phyloP scores from a whole-genome alignment of 2,329 filamentous ascomycete species.

The Falciphora oryzae region DNA sequence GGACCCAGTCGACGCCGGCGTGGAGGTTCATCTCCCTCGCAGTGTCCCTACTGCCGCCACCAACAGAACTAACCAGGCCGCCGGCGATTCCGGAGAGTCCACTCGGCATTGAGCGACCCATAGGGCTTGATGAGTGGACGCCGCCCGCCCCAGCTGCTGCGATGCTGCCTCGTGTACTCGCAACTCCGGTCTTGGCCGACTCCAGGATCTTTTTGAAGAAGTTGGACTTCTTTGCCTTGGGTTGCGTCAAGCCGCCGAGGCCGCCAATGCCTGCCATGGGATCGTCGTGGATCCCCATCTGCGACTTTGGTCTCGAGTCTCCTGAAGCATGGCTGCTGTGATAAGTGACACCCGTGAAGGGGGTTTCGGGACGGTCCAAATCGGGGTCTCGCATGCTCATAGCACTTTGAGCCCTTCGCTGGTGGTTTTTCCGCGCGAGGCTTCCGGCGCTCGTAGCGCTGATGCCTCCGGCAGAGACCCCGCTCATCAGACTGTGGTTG shows the following conservation, averaged over 20 bases:
- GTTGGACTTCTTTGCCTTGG: conserved; percentile 75
- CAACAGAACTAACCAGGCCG: conserved; percentile 22
- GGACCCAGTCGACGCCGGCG: conserved; percentile 81
- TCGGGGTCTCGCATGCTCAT: conserved; percentile 55
- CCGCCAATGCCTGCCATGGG: conserved; percentile 35
- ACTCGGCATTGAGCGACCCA: conserved; percentile 34
- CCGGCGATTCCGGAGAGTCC: conserved; percentile 41
- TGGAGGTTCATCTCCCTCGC: conserved; percentile 67
- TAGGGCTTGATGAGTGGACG: conserved; percentile 26
- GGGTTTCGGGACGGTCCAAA: conserved; percentile 51
- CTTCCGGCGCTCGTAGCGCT: conserved; percentile 95
- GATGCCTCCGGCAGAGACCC: conserved; percentile 80
- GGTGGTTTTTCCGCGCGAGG: conserved; percentile 68
- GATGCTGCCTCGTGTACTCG: conserved; percentile 81
- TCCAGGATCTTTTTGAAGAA: conserved; percentile 97
- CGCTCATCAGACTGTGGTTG: conserved; percentile 87
- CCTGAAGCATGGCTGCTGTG: conserved; percentile 78
- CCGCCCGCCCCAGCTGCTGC: conserved; percentile 48
- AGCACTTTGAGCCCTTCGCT: conserved; percentile 54
- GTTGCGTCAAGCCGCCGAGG: conserved; percentile 71
- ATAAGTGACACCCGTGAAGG: conserved; percentile 77
- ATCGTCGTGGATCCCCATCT: conserved; percentile 61
- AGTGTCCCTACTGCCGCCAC: conserved; percentile 38
- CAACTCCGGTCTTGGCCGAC: conserved; percentile 88
- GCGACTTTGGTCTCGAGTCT: conserved; percentile 54